Conservation (phyloP, 306 rosid genomes). For the Begonia masoniana region DNA sequence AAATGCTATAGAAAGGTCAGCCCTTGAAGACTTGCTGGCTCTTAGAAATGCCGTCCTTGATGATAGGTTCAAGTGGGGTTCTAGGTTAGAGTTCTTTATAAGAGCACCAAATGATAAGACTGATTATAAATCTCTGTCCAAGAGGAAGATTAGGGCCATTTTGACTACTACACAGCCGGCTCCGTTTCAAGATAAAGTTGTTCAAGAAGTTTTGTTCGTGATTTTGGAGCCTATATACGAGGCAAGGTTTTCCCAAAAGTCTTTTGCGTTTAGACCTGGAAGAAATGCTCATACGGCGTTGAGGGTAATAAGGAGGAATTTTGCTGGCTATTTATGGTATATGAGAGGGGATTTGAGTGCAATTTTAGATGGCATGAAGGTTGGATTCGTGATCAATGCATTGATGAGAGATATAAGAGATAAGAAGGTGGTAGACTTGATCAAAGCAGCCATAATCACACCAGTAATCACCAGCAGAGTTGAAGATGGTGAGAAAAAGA, state of each 20-base stretch:
- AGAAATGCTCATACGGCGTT: slow-evolving; percentile 65
- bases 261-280: slow-evolving; percentile 69
- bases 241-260: slow-evolving; percentile 52
- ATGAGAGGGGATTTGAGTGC: slow-evolving; percentile 74
- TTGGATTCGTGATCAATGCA: slow-evolving; percentile 61
- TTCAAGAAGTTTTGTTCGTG: slow-evolving; percentile 72
- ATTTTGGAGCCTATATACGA: slow-evolving; percentile 79
- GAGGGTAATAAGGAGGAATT: slow-evolving; percentile 68
- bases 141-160: slow-evolving; percentile 63
- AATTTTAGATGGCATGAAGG: slow-evolving; percentile 69
- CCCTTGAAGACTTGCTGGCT: slow-evolving; percentile 59
- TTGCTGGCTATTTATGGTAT: slow-evolving; percentile 88
- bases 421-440: slow-evolving; percentile 61
- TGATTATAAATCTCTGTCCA: slow-evolving; percentile 58
- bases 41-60: slow-evolving; percentile 85
- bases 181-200: slow-evolving; percentile 81
- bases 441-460: slow-evolving; percentile 59
- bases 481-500: slow-evolving; percentile 50
- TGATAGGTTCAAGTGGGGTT: slow-evolving; percentile 69
- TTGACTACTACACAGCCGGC: slow-evolving; percentile 62
- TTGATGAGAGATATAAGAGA: slow-evolving; percentile 88
- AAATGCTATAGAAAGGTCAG: slow-evolving; percentile 32
- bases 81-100: slow-evolving; percentile 53
- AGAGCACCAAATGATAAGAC: slow-evolving; percentile 64
- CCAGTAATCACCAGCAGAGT: slow-evolving; percentile 46